A percentile compares a stretch with the other conserved stretches of the same genome.
Evolutionary conservation across 1,284 basidiomycete genomes (phyloP).

Genomic region (Irpex rosettiformis): DNA sequence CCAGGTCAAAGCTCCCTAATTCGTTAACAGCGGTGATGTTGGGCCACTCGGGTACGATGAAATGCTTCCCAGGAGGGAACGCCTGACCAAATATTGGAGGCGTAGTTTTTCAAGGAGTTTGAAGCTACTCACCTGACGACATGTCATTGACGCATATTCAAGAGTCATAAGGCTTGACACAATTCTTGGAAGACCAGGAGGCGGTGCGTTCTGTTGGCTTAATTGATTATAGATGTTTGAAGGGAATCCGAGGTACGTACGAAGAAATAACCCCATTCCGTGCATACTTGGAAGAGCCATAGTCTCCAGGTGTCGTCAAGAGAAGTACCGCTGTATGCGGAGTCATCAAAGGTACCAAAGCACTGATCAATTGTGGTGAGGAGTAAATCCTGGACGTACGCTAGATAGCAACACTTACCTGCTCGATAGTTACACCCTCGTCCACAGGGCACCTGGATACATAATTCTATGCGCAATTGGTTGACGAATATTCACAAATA

Average conservation of each 20-base stretch:
- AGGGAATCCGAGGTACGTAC: conserved; percentile 34
- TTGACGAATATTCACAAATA: neutral
- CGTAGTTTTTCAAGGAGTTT: neutral
- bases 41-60: conserved; percentile 68
- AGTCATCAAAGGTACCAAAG: conserved; percentile 79
- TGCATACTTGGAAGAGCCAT: conserved; percentile 93
- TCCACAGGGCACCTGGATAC: conserved; percentile 57
- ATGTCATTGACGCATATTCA: conserved; percentile 79
- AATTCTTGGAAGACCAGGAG: conserved; percentile 61
- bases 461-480: conserved; percentile 40
- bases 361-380: conserved; percentile 46
- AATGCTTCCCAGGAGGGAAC: conserved; percentile 76
- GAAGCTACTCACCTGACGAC: conserved; percentile 51
- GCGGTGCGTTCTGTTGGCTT: conserved; percentile 59
- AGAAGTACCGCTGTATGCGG: conserved; percentile 58
- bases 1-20: conserved; percentile 75
- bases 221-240: conserved; percentile 14
- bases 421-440: conserved; percentile 44
- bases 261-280: conserved; percentile 91
- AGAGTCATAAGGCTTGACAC: conserved; percentile 74
- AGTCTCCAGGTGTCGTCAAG: conserved; percentile 76
- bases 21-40: conserved; percentile 79
- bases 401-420: conserved; percentile 38
- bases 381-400: neutral
- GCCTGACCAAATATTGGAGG: conserved; percentile 41